Evolutionary conservation across 805 yeast genomes (phyloP), one percentile per base, ranked within the genome.

Genomic region (Candida arabinofermentans): DNA sequence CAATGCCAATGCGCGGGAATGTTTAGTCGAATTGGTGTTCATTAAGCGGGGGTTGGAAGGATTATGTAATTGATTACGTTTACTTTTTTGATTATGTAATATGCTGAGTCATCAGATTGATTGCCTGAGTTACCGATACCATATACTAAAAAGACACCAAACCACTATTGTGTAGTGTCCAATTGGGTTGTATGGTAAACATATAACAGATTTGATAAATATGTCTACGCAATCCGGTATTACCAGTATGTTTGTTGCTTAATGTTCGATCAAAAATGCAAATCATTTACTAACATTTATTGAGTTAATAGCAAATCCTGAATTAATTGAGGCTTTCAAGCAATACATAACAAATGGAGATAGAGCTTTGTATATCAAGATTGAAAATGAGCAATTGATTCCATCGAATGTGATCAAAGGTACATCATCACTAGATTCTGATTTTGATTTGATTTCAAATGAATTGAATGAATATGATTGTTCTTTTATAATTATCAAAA

Each of bases 211-310:
- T 5, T 29, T 14, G 13, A 10, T 3, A 27, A 36, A 18, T 16
- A 81, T 82, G 88, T 81, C 88, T 2, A 75, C 68, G 44, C 85
- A 79, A 57, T 79, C 86, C 0, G 87, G 88, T 43, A 82, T 82
- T 42, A 50, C 54, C 21, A 59, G 71, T 63, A 52, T 23, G 67
- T 54, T 6, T 54, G n/a, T n/a, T n/a, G n/a, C n/a, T n/a, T n/a
- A n/a, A n/a, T n/a, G n/a, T n/a, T n/a, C n/a, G n/a, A n/a, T n/a
- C n/a, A n/a, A n/a, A n/a, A n/a, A n/a, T n/a, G n/a, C n/a, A n/a
- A n/a, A n/a, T n/a, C n/a, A n/a, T n/a, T n/a, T 40, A 53, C 13
- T 29, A 34, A 40, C 35, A 16, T 22, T 34, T 7, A 23, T 16
- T 37, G 2, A 19, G 4, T 22, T n/a, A n/a, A n/a, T 44, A 57